phyloP scores from a whole-genome alignment of 352 stramenopile species.

The Pythium pectinolyticum region DNA sequence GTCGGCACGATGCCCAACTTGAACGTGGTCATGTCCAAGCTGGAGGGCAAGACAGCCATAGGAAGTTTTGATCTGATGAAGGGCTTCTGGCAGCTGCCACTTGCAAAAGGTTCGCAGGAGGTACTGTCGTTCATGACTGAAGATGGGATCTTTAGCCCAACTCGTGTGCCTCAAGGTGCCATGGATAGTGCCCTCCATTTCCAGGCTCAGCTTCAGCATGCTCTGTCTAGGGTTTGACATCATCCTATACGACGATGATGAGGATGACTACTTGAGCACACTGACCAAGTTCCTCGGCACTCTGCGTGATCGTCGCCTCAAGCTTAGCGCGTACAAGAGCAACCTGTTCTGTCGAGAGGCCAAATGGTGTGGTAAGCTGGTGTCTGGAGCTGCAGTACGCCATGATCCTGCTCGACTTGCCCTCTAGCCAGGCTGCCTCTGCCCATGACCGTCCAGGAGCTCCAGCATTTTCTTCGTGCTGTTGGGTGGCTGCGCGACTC shows the following conservation, averaged over 20 bases:
- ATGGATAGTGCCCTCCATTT: conserved; percentile 2
- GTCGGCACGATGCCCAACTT: conserved; percentile 8
- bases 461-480: too few species aligned
- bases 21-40: background rate
- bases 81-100: conserved; percentile 26
- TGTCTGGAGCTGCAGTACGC: background rate
- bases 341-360: too few species aligned
- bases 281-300: too few species aligned
- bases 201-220: conserved; percentile 11
- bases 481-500: too few species aligned
- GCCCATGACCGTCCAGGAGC: too few species aligned
- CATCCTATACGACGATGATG: too few species aligned
- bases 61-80: conserved; percentile 10
- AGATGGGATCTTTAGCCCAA: conserved; percentile 26
- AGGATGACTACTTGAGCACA: too few species aligned
- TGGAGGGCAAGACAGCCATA: background rate
- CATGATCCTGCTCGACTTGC: too few species aligned
- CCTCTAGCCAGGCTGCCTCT: too few species aligned
- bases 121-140: conserved; percentile 25
- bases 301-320: too few species aligned
- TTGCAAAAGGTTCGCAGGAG: conserved; percentile 9
- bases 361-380: background rate
- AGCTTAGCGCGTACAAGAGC: too few species aligned
- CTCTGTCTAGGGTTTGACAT: too few species aligned
- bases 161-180: conserved; percentile 14